Base-by-base conservation (phyloP, 306 rosid genomes). In the Benincasa hispida region DNA sequence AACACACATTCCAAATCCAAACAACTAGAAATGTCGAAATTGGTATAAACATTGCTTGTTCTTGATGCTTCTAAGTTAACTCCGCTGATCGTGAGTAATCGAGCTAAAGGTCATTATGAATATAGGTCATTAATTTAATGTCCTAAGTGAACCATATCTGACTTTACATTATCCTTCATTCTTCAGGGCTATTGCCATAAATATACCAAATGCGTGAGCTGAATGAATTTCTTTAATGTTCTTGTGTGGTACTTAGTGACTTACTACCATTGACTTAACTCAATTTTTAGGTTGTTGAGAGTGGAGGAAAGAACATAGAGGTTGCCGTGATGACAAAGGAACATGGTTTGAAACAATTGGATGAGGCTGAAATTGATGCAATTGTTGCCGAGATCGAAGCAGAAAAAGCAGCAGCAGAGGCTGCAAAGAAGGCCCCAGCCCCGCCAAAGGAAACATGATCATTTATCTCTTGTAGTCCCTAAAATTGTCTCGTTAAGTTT, bases 281-380 rank as follows among this genome's bases (percentile, higher is more conserved):
- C 74, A 72, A 25, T 66, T 57, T 77, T 57, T 79, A 93, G 98
- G 98, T 93, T 86, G 98, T 93, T 14, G 97, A 94, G 87, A 94
- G 97, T 62, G 98, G 98, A n/a, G 98, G 97, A 27, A 94, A 94
- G 87, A 94, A 91, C 89, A 89, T 94, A 65, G 98, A 94, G 86
- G 97, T 94, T 78, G 98, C 96, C 78, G 97, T 89, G 77, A 90
- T 93, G 98, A 91, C 96, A 4, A 91, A 76, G 91, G 95, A 91
- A 79, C 81, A 86, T 27, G 97, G 98, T 18, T 84, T 93, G 70
- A 85, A 85, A 65, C 98, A 93, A 79, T 90, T 94, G 22, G 98
- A 94, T 86, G 98, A 94, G 87, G 91, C 93, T 56, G 98, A 94
- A 84, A 94, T 94, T 22, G 98, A 94, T 80, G 97, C 93, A 32